A percentile compares a stretch with the other conserved stretches of the same genome.
Evolutionary conservation across 805 yeast genomes (phyloP).

Genomic region (Suhomyces tanzawaensis): DNA sequence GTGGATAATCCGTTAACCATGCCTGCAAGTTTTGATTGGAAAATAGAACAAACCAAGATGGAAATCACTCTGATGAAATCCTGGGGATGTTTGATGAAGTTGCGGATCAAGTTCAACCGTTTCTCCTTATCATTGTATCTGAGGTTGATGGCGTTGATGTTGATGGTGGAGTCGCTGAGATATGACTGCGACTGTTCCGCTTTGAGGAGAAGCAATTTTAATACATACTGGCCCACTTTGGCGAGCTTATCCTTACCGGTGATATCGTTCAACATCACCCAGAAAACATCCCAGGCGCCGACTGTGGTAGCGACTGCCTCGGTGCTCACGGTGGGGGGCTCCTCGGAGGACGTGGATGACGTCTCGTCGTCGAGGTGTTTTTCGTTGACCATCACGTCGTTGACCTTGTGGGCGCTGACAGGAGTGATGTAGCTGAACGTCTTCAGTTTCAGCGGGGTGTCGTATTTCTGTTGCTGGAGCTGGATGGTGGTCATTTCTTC

Average conservation of each 20-base stretch:
- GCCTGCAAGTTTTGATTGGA: constrained; percentile 41
- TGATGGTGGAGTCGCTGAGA: constrained; percentile 33
- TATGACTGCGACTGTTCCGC: constrained; percentile 38
- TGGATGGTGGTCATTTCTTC: constrained; percentile 3
- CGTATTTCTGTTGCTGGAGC: not conserved
- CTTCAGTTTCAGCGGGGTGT: constrained; percentile 6
- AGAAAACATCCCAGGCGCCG: constrained; percentile 43
- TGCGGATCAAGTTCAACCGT: constrained; percentile 30
- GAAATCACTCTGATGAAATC: constrained; percentile 34
- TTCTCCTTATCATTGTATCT: constrained; percentile 34
- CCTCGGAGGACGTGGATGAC: constrained; percentile 4
- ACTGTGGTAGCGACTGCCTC: constrained; percentile 7
- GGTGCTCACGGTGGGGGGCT: not conserved
- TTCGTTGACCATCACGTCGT: constrained; percentile 3
- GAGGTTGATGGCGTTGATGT: constrained; percentile 27
- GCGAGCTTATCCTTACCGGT: constrained; percentile 74
- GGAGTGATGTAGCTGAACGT: constrained; percentile 7
- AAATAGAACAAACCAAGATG: constrained; percentile 38
- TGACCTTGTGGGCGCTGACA: constrained; percentile 4
- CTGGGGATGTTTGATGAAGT: constrained; percentile 36
- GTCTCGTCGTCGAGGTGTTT: constrained; percentile 4
- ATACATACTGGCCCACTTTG: constrained; percentile 57
- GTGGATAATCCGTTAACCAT: constrained; percentile 47
- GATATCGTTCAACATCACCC: constrained; percentile 51
- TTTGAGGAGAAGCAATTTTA: constrained; percentile 52